These are phyloP conservation scores for Pseudopyricularia javanii DNA, from an alignment of 2,329 filamentous ascomycete species.

Conservation along the genomic window DNA sequence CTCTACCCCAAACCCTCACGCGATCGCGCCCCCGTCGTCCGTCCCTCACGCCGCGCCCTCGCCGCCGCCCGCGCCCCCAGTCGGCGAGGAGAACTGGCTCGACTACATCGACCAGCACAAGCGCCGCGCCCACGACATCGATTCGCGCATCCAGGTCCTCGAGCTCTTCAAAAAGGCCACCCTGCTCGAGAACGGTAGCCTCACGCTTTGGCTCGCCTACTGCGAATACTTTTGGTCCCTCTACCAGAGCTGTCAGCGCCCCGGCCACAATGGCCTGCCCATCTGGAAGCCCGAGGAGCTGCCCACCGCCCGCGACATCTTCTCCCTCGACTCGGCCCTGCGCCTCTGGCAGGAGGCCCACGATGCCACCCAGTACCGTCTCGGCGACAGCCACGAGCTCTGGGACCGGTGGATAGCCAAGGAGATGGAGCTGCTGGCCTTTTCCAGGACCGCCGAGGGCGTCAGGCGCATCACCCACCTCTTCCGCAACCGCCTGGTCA, in stretches of 20 bases:
- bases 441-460: constrained; percentile 39
- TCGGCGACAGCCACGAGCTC: constrained; percentile 64
- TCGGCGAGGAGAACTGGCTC: constrained; percentile 68
- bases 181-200: constrained; percentile 58
- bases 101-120: constrained; percentile 65
- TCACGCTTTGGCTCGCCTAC: constrained; percentile 65
- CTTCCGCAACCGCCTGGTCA: constrained; percentile 56
- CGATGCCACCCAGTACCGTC: constrained; percentile 58
- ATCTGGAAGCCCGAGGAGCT: constrained; percentile 57
- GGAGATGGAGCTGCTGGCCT: constrained; percentile 53
- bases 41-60: constrained; percentile 2
- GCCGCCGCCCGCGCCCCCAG: constrained; percentile 24
- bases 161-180: constrained; percentile 63
- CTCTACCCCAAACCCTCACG: background rate
- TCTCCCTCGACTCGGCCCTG: constrained; percentile 54
- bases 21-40: constrained; percentile 1
- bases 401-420: constrained; percentile 72
- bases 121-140: constrained; percentile 45
- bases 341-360: constrained; percentile 62
- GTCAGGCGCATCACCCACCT: constrained; percentile 55
- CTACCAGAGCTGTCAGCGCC: constrained; percentile 51
- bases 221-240: constrained; percentile 68
- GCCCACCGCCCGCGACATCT: constrained; percentile 56
- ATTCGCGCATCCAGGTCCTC: constrained; percentile 56
- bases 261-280: constrained; percentile 28